These are phyloP conservation scores for Hymenoscyphus fraxineus DNA, from an alignment of 2,329 filamentous ascomycete genomes.

Conservation along the genomic window DNA sequence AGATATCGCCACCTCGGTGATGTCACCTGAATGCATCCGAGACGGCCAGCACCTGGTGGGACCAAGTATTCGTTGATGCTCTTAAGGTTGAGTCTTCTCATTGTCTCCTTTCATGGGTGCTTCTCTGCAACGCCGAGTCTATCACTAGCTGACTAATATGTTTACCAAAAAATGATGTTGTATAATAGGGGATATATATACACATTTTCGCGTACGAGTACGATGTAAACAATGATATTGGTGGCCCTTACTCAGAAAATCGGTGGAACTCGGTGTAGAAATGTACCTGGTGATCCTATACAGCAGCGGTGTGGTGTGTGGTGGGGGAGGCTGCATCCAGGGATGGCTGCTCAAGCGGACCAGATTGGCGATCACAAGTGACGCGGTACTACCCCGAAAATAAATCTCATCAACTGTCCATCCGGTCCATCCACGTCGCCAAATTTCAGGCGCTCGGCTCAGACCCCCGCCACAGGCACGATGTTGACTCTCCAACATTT, in stretches of 20 bases:
- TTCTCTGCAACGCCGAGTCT: neutral
- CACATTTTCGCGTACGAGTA: too few relatives aligned
- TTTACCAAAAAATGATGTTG: neutral
- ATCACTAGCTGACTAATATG: neutral
- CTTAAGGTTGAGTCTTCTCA: neutral
- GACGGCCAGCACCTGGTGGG: neutral
- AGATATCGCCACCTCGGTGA: neutral
- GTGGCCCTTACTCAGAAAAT: neutral
- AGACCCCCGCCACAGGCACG: neutral
- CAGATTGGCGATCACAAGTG: neutral
- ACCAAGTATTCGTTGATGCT: neutral
- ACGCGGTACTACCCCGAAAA: neutral
- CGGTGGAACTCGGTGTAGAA: neutral
- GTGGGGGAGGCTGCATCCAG: neutral
- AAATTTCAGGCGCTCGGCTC: neutral
- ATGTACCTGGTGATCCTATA: constrained; percentile 11
- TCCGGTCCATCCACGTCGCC: neutral
- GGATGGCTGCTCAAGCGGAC: neutral
- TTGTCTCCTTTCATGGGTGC: neutral
- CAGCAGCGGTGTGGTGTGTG: constrained; percentile 1
- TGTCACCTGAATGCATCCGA: constrained; percentile 2
- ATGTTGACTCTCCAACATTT: neutral
- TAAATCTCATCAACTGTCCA: neutral
- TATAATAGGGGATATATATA: too few relatives aligned
- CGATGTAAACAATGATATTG: too few relatives aligned